Evolutionary conservation across 1,139 yeast genomes (phyloP), one percentile per base, ranked within the genome.

Genomic region (Yamadazyma diospyri): DNA sequence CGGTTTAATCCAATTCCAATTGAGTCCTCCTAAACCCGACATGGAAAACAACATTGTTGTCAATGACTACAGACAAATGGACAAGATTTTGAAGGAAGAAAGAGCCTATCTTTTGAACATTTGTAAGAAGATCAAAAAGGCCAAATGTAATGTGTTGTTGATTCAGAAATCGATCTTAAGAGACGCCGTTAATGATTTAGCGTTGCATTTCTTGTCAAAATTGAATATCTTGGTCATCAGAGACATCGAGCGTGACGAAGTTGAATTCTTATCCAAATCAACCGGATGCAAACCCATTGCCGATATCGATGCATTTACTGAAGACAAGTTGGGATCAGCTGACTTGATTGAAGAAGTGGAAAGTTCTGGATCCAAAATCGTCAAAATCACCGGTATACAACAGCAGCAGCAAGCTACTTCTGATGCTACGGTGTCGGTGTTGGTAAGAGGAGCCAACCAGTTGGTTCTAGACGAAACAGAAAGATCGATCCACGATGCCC

Each of bases 11-110:
- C 99, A 94, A 62, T 92, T 92, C 67, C 98, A 92, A 63, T 71
- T 92, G 41, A 88, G 97, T 20, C 98, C 99, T 27, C 99, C 99
- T 48, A 92, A 92, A 58, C 99, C 99, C 25, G 99, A 92, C 56
- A 86, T 94, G 83, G 98, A 92, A 63, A 92, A 92, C 57, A 92
- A 89, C 55, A 94, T 92, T 37, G 95, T 94, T 34, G 97, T 92
- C 35, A 92, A 86, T 56, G 99, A 92, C 60, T 92, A 92, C 66
- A 78, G 98, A 64, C 98, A 94, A 62, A 92, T 92, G 99, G 99
- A 92, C 64, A 92, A 89, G 68, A 92, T 92, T 48, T 72, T 92
- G 55, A 94, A 94, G 57, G 99, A 92, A 61, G 99, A 92, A 69
- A 80, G 99, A 57, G 94, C 95, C 18, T 92, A 92, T 57, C 67